Percentiles rank a stretch among this genome's conserved stretches.
Conservation (phyloP, 345 rosid species). For the Clarkia xantiana region DNA sequence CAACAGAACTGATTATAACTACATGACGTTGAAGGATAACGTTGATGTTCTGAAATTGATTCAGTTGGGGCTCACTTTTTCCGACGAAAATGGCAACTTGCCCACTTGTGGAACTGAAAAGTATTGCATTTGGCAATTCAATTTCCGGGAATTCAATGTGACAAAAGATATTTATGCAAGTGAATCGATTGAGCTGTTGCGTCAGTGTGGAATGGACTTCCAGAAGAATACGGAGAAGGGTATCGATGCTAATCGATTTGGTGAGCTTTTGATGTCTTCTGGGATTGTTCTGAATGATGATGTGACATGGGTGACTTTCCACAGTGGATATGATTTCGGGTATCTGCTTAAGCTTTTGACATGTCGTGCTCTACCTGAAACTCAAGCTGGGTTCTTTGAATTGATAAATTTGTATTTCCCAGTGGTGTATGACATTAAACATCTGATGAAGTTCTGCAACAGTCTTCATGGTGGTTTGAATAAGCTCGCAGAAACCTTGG, state of each 20-base stretch:
- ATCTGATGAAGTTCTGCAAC: not conserved
- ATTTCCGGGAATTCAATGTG: conserved; percentile 3
- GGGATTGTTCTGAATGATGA: conserved; percentile 1
- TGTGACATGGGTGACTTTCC: conserved; percentile 1
- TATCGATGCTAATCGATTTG: conserved; percentile 1
- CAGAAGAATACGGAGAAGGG: conserved; percentile 3
- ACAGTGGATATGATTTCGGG: conserved; percentile 4
- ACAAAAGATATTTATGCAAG: not conserved
- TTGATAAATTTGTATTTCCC: conserved; percentile 2
- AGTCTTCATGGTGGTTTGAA: conserved; percentile 2
- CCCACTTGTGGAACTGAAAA: conserved; percentile 23
- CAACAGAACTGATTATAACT: too few relatives aligned
- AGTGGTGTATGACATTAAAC: not conserved
- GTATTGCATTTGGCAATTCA: conserved; percentile 26
- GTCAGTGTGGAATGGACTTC: conserved; percentile 2
- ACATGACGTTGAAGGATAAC: conserved; percentile 13
- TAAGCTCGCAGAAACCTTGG: conserved; percentile 1
- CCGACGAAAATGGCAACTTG: conserved; percentile 21
- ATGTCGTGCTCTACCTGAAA: not conserved
- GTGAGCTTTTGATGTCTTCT: not conserved
- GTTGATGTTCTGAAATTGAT: conserved; percentile 26
- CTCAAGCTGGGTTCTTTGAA: not conserved
- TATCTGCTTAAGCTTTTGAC: conserved; percentile 3
- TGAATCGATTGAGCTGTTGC: conserved; percentile 1
- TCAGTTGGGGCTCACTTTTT: conserved; percentile 22